A percentile compares a stretch with the other conserved stretches of the same genome.
phyloP scores from a whole-genome alignment of 1,284 basidiomycete genomes.

The Tilletia caries region DNA sequence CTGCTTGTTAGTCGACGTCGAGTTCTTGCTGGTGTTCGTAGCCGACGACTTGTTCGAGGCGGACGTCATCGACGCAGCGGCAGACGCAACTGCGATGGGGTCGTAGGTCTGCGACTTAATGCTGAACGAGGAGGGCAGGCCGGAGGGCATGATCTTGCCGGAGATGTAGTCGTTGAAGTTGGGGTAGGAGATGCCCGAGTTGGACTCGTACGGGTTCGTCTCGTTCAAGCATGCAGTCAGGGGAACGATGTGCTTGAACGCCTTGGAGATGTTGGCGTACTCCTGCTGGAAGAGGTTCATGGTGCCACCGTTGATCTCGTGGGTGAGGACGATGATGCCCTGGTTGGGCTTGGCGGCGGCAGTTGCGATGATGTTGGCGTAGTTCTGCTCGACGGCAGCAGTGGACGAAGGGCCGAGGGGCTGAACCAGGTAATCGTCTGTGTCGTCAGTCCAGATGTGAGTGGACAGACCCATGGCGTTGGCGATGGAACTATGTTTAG shows the following conservation, averaged over 20 bases:
- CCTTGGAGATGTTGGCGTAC: slow-evolving; percentile 39
- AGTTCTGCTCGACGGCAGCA: slow-evolving; percentile 55
- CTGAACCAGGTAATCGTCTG: slow-evolving; percentile 56
- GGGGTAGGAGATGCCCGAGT: slow-evolving; percentile 24
- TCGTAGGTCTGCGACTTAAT: slow-evolving; percentile 24
- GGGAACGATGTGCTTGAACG: slow-evolving; percentile 50
- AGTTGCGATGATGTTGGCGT: slow-evolving; percentile 34
- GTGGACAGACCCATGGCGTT: slow-evolving; percentile 57
- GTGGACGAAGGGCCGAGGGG: slow-evolving; percentile 49
- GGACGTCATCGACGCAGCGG: slow-evolving; percentile 7
- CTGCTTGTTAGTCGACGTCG: not conserved
- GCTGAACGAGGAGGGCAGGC: slow-evolving; percentile 27
- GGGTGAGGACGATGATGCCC: slow-evolving; percentile 49
- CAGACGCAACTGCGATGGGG: not conserved
- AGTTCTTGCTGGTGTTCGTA: not conserved
- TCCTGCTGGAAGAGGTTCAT: slow-evolving; percentile 45
- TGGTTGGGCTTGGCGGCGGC: not conserved
- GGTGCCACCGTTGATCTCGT: slow-evolving; percentile 46
- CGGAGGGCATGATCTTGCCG: slow-evolving; percentile 31
- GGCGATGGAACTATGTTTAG: slow-evolving; percentile 53
- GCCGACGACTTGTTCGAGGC: not conserved
- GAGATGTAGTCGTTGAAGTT: slow-evolving; percentile 19
- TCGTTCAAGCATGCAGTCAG: slow-evolving; percentile 49
- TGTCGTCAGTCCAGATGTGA: slow-evolving; percentile 57
- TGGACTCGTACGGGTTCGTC: slow-evolving; percentile 23